phyloP scores from a whole-genome alignment of 129 eudicot species.

The Centella asiatica region DNA sequence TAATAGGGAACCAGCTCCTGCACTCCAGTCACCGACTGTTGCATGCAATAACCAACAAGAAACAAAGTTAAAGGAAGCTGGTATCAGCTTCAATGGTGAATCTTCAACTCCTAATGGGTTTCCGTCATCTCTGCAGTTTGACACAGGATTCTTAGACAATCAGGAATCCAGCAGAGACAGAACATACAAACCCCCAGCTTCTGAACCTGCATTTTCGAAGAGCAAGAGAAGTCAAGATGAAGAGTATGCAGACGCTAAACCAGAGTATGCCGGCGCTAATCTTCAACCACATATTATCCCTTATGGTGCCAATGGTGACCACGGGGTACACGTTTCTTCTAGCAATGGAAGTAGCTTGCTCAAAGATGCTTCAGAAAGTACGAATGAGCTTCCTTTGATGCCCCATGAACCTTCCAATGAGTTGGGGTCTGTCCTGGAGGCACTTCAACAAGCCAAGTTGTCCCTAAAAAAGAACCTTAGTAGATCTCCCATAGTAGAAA shows the following conservation, averaged over 20 bases:
- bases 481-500: conserved; percentile 21
- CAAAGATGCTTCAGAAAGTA: conserved; percentile 18
- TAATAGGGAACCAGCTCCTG: conserved; percentile 30
- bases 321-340: conserved; percentile 15
- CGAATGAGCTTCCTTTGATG: conserved; percentile 27
- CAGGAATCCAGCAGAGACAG: conserved; percentile 6
- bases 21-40: conserved; percentile 13
- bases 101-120: conserved; percentile 13
- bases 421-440: conserved; percentile 64
- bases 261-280: conserved; percentile 16
- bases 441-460: conserved; percentile 70
- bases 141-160: neutral
- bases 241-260: conserved; percentile 15
- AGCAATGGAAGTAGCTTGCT: conserved; percentile 8
- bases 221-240: conserved; percentile 14
- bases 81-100: conserved; percentile 23
- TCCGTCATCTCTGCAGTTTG: conserved; percentile 13
- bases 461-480: conserved; percentile 50
- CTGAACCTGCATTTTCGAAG: conserved; percentile 26
- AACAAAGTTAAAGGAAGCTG: conserved; percentile 13
- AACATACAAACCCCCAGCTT: conserved; percentile 17
- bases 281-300: neutral
- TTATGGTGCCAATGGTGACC: conserved; percentile 1
- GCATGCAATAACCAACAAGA: conserved; percentile 26
- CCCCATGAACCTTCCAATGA: conserved; percentile 26